Evolutionary conservation across 192 early-diverging fungal species (phyloP), one percentile per base, ranked within the genome.

Genomic region (Phlyctochytrium bullatum): DNA sequence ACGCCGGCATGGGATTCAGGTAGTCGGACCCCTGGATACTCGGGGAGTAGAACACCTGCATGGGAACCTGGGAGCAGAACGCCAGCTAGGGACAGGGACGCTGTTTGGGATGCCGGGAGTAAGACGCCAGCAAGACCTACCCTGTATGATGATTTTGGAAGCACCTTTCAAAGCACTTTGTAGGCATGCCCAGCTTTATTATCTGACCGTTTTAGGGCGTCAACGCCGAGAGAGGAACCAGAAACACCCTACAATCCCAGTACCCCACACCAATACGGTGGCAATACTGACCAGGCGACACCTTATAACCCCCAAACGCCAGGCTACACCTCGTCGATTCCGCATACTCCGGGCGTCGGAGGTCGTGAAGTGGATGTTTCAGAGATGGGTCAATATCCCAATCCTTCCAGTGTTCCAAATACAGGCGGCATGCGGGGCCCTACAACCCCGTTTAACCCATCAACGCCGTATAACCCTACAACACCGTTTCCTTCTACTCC

Each of bases 1-100:
- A 89, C 88, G 33, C 88, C 87, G 33, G 83, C 85, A 28, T 89
- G 90, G 89, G 83, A 85, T 74, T 77, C 82, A 60, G 88, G 86
- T 52, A 84, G 77, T 54, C 30, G 79, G 64, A 88, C 88, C 12
- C 88, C 88, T 20, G 84, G 77, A 27, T 79, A 78, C 56, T 20
- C 54, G 6, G 71, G 73, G 24, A 31, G 33, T 10, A 20, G 68
- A n/a, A 75, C 72, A 31, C 67, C 76, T 1, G 87, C 75, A 16
- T 84, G 73, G 82, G 85, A 79, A 64, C 79, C 77, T 58, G 91
- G 90, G 51, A 81, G 76, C 61, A 76, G 58, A 60, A 85, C 76
- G 47, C 75, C 80, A 20, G 47, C 35, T 16, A 23, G 60, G 20
- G 69, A 58, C n/a, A 56, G 52, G n/a, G n/a, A n/a, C n/a, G n/a